Conservation (phyloP, 2,329 filamentous ascomycete genomes). For the Phoma herbarum region DNA sequence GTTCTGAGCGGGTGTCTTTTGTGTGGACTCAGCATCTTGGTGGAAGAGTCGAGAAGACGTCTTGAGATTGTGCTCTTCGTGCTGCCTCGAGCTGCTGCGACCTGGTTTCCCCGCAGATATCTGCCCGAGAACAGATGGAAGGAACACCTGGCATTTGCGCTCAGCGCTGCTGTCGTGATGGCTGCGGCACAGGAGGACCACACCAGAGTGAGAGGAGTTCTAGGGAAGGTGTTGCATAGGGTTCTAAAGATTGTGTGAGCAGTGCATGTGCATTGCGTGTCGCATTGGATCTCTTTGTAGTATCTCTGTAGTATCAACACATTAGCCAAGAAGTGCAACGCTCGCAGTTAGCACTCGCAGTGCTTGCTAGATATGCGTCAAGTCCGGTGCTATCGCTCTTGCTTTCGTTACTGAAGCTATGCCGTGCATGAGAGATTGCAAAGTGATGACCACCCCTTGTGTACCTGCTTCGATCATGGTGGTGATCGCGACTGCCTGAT, state of each 20-base stretch:
- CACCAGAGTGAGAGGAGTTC: conserved; percentile 39
- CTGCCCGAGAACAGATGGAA: conserved; percentile 39
- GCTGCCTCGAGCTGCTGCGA: conserved; percentile 78
- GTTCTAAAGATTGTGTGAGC: conserved; percentile 33
- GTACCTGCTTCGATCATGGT: too few species aligned
- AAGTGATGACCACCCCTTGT: too few species aligned
- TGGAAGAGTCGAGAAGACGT: conserved; percentile 71
- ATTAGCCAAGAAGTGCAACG: too few species aligned
- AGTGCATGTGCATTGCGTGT: too few species aligned
- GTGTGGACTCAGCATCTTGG: conserved; percentile 83
- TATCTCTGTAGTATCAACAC: too few species aligned
- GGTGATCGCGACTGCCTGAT: neutral
- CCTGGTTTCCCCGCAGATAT: conserved; percentile 77
- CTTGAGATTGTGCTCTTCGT: conserved; percentile 85
- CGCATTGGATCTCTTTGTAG: too few species aligned
- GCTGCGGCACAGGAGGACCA: conserved; percentile 41
- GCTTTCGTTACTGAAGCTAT: too few species aligned
- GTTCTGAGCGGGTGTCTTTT: conserved; percentile 75
- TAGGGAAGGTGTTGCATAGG: conserved; percentile 36
- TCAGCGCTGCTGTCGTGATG: conserved; percentile 44
- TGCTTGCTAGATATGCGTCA: too few species aligned
- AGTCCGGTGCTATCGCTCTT: too few species aligned
- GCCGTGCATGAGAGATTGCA: too few species aligned
- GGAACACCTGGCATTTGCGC: conserved; percentile 42
- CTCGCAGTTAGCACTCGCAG: too few species aligned